Evolutionary conservation across 768 basidiomycete genomes (phyloP), one percentile per base, ranked within the genome.

Genomic region (Terana coerulea): DNA sequence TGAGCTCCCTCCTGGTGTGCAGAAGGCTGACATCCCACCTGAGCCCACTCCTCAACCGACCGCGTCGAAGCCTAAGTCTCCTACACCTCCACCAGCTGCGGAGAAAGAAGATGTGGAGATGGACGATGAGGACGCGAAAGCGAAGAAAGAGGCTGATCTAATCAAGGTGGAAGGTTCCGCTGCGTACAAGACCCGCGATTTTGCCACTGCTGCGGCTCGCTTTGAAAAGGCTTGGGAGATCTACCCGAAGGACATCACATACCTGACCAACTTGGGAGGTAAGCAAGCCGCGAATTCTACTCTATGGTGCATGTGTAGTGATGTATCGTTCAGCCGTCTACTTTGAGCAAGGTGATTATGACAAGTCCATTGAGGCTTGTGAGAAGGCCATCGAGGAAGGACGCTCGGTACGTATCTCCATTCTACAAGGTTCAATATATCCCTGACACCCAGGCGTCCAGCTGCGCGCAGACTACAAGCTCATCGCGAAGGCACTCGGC

Each of bases 351-450:
- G 91, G 86, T 9, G 85, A 98, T 30, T 98, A 86, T 61, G 88
- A 92, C 70, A 86, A 90, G 66, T 81, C 83, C 51, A 95, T 99
- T 61, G 88, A 94, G 67, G 82, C 83, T 0, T 95, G 92, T 67
- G 86, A 97, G 63, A 95, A 92, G 70, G 95, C 97, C n/a, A 88
- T 92, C 37, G 97, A 98, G 11, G 91, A 98, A 64, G 97, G 93
- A 28, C 86, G 95, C 54, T 77, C 74, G 53, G 87, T 89, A 59
- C 41, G 79, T 63, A 4, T 46, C 17, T 19, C 14, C 34, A 10
- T n/a, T 24, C 6, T 11, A 12, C 28, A 11, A 7, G 9, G 11
- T 9, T 17, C 11, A 21, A 33, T 14, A 7, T 19, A 31, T 37
- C 28, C 19, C 22, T 11, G 7, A 22, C 28, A 30, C 6, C 6